phyloP scores from a whole-genome alignment of 768 basidiomycete species.

The Lentinula guzmanii region DNA sequence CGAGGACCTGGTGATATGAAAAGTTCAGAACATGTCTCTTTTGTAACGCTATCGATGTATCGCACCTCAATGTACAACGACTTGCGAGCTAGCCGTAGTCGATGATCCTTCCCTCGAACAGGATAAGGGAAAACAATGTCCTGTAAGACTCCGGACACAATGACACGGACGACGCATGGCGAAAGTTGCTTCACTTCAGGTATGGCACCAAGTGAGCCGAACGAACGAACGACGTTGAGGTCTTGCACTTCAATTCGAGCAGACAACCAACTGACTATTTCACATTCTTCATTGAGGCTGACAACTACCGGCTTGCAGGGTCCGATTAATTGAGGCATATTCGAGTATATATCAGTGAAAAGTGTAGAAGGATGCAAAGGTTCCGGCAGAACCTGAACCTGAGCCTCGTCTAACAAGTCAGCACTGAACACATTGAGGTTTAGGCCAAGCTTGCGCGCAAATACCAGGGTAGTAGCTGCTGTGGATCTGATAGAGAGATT shows the following conservation, averaged over 20 bases:
- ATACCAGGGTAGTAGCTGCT: conserved; percentile 8
- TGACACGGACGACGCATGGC: conserved; percentile 16
- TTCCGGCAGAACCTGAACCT: conserved; percentile 14
- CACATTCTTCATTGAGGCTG: conserved; percentile 21
- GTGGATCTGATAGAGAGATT: conserved; percentile 18
- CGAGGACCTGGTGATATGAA: conserved; percentile 18
- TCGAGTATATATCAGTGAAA: not conserved
- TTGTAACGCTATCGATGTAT: not conserved
- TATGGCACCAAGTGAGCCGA: conserved; percentile 9
- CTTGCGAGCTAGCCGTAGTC: conserved; percentile 21
- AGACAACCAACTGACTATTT: not conserved
- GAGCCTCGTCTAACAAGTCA: conserved; percentile 18
- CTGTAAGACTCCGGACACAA: conserved; percentile 9
- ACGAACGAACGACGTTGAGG: not conserved
- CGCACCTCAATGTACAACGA: conserved; percentile 25
- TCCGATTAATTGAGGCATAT: conserved; percentile 12
- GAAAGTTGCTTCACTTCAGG: conserved; percentile 11
- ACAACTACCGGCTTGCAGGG: conserved; percentile 10
- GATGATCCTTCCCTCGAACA: conserved; percentile 15
- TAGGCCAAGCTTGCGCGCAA: conserved; percentile 18
- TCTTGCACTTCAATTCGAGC: not conserved
- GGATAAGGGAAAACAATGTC: conserved; percentile 21
- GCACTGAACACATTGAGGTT: conserved; percentile 21
- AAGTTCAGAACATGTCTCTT: not conserved
- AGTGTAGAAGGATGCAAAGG: not conserved